These are phyloP conservation scores for Aspergillus haitiensis DNA, from an alignment of 495 filamentous ascomycete genomes.

Conservation along the genomic window DNA sequence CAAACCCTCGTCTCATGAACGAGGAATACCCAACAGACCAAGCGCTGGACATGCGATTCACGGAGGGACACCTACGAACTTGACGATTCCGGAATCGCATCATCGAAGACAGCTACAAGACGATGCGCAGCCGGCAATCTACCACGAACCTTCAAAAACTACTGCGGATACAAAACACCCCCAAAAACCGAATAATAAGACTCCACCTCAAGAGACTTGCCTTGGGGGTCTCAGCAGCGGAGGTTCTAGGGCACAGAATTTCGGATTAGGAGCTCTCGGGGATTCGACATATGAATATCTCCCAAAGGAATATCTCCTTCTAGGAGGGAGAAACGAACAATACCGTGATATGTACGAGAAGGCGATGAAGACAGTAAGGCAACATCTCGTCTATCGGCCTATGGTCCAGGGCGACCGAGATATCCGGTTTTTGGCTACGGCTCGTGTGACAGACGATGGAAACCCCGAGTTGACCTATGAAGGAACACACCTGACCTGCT, in stretches of 20 bases:
- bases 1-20: slow-evolving; percentile 24
- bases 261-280: slow-evolving; percentile 76
- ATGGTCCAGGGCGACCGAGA: slow-evolving; percentile 75
- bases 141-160: slow-evolving; percentile 13
- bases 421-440: slow-evolving; percentile 69
- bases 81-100: slow-evolving; percentile 22
- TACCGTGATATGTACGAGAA: slow-evolving; percentile 81
- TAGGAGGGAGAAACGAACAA: slow-evolving; percentile 79
- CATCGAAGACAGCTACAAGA: slow-evolving; percentile 24
- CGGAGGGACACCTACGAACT: slow-evolving; percentile 13
- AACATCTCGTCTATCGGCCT: slow-evolving; percentile 79
- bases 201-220: slow-evolving; percentile 27
- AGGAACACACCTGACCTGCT: slow-evolving; percentile 80
- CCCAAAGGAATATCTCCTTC: slow-evolving; percentile 72
- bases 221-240: slow-evolving; percentile 32
- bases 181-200: background rate
- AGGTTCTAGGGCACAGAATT: slow-evolving; percentile 40
- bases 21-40: slow-evolving; percentile 12
- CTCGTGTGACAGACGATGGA: slow-evolving; percentile 36
- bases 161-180: background rate
- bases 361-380: slow-evolving; percentile 65
- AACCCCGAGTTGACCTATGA: slow-evolving; percentile 55
- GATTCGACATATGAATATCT: slow-evolving; percentile 97
- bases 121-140: slow-evolving; percentile 32
- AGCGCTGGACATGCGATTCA: background rate